Evolutionary conservation across 2,329 filamentous ascomycete species (phyloP), one percentile per base, ranked within the genome.

Genomic region (Chrysoporthe cubensis): DNA sequence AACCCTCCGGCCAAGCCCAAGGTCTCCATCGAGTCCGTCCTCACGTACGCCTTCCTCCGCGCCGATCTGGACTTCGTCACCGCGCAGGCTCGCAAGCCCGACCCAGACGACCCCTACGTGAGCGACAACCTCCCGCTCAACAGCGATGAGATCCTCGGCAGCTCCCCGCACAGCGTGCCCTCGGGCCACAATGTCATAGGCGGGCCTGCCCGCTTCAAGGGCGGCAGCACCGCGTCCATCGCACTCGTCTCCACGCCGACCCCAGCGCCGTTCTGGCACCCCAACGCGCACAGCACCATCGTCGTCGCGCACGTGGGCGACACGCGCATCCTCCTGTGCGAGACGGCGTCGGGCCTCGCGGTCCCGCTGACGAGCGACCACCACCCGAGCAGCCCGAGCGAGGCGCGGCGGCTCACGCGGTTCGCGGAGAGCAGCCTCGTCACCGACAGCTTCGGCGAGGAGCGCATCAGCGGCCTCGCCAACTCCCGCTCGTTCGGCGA

Each of bases 401-500:
- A 99, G 82, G 90, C 91, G 11, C 90, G 88, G 54, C 88, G 96
- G 8, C 85, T 99, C 34, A 91, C 94, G 57, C 90, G 94, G 61
- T 98, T 94, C 46, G 88, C 91, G 42, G 90, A 84, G 37, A 58
- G 60, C 65, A 85, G 91, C 2, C 95, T 98, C 76, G 91, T 97
- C 21, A 96, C 95, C 0, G 96, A 99, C 80, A 96, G 93, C 44
- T 99, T 99, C 78, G 96, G 96, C 75, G 96, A 99, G 80, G 94
- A 98, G 80, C 93, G 96, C 73, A 96, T 99, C 78, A 90, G 90
- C 16, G 95, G 96, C 0, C 85, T 99, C 0, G 96, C 96, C 73
- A 99, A 99, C 80, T 96, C 93, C 43, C 91, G 96, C 42, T 87
- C 96, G 4, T 98, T 99, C 76, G 96, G 96, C 37, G 96, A 99